A percentile compares a stretch with the other conserved stretches of the same genome.
Evolutionary conservation across 768 basidiomycete genomes (phyloP).

Genomic region (Mycena rebaudengoi): DNA sequence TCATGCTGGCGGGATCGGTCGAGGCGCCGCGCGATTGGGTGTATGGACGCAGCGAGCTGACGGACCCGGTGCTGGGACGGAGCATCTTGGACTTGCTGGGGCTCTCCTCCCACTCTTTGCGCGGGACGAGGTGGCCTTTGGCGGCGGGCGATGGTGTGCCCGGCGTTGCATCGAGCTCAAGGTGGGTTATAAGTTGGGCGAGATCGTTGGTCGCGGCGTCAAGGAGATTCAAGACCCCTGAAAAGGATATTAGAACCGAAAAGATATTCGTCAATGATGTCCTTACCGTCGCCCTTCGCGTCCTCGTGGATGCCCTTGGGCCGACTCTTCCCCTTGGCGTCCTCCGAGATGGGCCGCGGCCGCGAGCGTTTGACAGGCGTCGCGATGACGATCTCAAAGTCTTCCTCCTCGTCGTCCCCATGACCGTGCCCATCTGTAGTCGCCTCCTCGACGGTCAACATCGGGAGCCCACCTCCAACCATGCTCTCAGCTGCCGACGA

Average conservation of each 20-base stretch:
- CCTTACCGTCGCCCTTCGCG: constrained; percentile 59
- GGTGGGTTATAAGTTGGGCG: constrained; percentile 77
- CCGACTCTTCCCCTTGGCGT: constrained; percentile 44
- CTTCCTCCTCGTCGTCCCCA: constrained; percentile 32
- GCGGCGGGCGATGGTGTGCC: constrained; percentile 47
- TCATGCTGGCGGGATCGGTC: constrained; percentile 30
- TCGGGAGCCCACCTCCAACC: constrained; percentile 16
- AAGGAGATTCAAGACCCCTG: constrained; percentile 73
- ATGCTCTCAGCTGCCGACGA: constrained; percentile 21
- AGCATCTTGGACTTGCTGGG: constrained; percentile 40
- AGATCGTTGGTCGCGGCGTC: constrained; percentile 85
- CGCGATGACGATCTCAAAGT: constrained; percentile 24
- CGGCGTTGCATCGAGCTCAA: constrained; percentile 86
- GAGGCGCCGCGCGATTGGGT: constrained; percentile 39
- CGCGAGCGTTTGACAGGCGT: constrained; percentile 60
- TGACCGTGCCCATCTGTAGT: constrained; percentile 59
- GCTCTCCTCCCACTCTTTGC: constrained; percentile 32
- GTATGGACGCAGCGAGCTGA: constrained; percentile 62
- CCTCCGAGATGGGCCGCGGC: constrained; percentile 69
- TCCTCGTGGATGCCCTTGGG: constrained; percentile 68
- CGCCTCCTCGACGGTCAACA: constrained; percentile 59
- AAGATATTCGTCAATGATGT: background rate
- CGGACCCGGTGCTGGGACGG: constrained; percentile 44
- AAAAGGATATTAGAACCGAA: constrained; percentile 7
- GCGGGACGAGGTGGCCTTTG: constrained; percentile 30